A percentile compares a stretch with the other conserved stretches of the same genome.
Conservation (phyloP, 164 flowering plant species). For the Chloranthus sessilifolius region DNA sequence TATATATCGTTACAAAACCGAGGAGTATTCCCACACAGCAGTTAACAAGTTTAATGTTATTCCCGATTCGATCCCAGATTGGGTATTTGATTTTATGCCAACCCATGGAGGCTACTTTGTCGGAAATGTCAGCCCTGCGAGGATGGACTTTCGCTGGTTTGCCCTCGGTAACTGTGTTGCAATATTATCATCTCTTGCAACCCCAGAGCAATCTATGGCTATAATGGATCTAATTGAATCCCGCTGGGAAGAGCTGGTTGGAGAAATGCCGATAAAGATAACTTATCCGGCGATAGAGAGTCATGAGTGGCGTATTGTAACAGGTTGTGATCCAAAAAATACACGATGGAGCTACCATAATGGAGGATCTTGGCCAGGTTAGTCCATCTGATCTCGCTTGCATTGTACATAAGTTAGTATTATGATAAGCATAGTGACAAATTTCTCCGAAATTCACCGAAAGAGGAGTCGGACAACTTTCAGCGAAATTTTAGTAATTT, state of each 20-base stretch:
- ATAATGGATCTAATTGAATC: slow-evolving; percentile 36
- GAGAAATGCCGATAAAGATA: slow-evolving; percentile 34
- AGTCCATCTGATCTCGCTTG: slow-evolving; percentile 7
- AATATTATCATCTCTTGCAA: slow-evolving; percentile 31
- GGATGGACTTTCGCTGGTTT: slow-evolving; percentile 41
- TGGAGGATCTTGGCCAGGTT: slow-evolving; percentile 41
- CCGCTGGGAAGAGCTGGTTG: slow-evolving; percentile 34
- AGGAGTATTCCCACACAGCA: slow-evolving; percentile 36
- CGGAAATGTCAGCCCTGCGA: slow-evolving; percentile 38
- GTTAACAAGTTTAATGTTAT: slow-evolving; percentile 36
- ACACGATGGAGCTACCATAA: slow-evolving; percentile 38
- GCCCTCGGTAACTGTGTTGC: slow-evolving; percentile 32
- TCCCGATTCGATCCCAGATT: slow-evolving; percentile 36
- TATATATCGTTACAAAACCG: slow-evolving; percentile 35
- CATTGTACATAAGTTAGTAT: too few species aligned
- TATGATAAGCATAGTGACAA: too few species aligned
- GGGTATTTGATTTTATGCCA: slow-evolving; percentile 39
- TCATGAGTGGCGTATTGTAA: slow-evolving; percentile 34
- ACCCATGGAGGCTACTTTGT: slow-evolving; percentile 30
- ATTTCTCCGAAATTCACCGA: too few species aligned
- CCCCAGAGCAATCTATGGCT: slow-evolving; percentile 34
- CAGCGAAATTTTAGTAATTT: too few species aligned
- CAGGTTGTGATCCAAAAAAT: slow-evolving; percentile 38
- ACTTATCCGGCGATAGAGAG: slow-evolving; percentile 30
- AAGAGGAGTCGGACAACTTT: too few species aligned